These are phyloP conservation scores for Lunularia cruciata DNA, from an alignment of 225 moss, liverwort and hornwort species.

Conservation along the genomic window DNA sequence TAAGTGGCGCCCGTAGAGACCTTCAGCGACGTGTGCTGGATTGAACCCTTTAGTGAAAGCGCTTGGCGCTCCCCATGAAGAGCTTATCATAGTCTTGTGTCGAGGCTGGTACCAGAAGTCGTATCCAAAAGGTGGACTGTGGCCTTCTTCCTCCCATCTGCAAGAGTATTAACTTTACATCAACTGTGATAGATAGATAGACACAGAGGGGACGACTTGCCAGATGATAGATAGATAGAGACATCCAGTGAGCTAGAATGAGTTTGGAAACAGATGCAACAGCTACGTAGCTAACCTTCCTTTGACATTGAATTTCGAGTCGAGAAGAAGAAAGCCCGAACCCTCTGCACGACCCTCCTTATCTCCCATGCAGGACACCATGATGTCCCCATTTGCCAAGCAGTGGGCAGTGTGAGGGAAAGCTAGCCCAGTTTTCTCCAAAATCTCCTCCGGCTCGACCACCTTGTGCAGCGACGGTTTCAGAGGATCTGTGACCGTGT, in stretches of 20 bases:
- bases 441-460: constrained; percentile 80
- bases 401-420: constrained; percentile 99
- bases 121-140: constrained; percentile 90
- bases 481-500: constrained; percentile 74
- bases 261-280: background rate
- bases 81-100: constrained; percentile 96
- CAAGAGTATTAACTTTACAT: background rate
- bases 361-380: constrained; percentile 89
- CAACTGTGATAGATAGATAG: too few species aligned
- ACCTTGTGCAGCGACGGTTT: constrained; percentile 80
- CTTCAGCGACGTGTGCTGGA: constrained; percentile 79
- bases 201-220: too few species aligned
- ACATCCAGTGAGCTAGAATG: background rate
- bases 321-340: constrained; percentile 87
- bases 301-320: constrained; percentile 86
- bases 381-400: constrained; percentile 86
- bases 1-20: constrained; percentile 81
- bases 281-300: constrained; percentile 52
- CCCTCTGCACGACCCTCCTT: constrained; percentile 79
- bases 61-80: constrained; percentile 94
- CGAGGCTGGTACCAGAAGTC: constrained; percentile 99
- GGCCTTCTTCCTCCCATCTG: constrained; percentile 97
- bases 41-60: constrained; percentile 93
- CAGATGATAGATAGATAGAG: too few species aligned
- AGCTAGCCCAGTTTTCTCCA: constrained; percentile 74